phyloP scores from a whole-genome alignment of 768 basidiomycete species.

The Mycena olivaceomarginata region DNA sequence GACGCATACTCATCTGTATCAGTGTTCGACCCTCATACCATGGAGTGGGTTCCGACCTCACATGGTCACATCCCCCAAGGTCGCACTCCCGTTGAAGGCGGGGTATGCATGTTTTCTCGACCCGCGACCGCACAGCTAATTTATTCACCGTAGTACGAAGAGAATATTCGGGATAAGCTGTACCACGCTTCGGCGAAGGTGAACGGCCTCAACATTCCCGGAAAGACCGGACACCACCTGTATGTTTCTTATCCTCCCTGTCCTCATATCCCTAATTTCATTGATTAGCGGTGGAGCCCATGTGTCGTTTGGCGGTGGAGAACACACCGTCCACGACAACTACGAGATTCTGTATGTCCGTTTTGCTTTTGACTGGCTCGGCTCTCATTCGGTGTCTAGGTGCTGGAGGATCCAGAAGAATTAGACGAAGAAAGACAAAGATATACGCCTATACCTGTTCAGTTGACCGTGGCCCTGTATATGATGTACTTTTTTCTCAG shows the following conservation, averaged over 20 bases:
- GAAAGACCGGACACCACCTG: slow-evolving; percentile 39
- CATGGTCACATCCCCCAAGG: slow-evolving; percentile 74
- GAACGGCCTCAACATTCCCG: slow-evolving; percentile 31
- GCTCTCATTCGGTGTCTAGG: slow-evolving; percentile 2
- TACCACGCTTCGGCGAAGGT: slow-evolving; percentile 29
- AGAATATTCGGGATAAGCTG: slow-evolving; percentile 38
- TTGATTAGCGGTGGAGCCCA: slow-evolving; percentile 61
- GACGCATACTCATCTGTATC: not conserved
- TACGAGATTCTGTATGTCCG: slow-evolving; percentile 70
- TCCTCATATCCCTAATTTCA: not conserved
- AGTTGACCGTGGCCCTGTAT: not conserved
- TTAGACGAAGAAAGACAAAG: not conserved
- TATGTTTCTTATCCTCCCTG: slow-evolving; percentile 2
- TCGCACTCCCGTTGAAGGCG: slow-evolving; percentile 41
- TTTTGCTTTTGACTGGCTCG: not conserved
- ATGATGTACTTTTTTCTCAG: not conserved
- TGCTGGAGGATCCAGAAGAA: slow-evolving; percentile 40
- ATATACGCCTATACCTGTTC: not conserved
- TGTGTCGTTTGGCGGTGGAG: slow-evolving; percentile 67
- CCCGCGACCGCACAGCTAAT: not conserved
- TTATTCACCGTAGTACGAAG: slow-evolving; percentile 31
- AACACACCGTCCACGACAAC: slow-evolving; percentile 60
- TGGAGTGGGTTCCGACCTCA: slow-evolving; percentile 85
- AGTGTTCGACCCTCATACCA: slow-evolving; percentile 75
- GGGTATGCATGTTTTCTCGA: slow-evolving; percentile 18